Percentiles rank a stretch among this genome's conserved stretches.
Conservation (phyloP, 2,329 filamentous ascomycete species). For the Rutstroemia sp. region DNA sequence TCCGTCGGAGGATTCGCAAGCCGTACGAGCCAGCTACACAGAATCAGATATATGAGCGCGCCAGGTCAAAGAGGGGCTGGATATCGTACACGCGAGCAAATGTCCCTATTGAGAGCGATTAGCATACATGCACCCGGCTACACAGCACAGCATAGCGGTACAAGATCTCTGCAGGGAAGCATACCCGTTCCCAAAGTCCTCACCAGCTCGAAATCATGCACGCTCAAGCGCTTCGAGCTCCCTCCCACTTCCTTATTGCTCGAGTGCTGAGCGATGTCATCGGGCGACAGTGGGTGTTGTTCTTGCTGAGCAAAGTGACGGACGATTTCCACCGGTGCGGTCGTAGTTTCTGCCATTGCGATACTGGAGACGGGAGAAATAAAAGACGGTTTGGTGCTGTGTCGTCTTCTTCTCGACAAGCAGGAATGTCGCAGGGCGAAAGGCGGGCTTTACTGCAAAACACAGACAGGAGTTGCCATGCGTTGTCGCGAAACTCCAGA, state of each 20-base stretch:
- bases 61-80: not conserved
- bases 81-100: slow-evolving; percentile 60
- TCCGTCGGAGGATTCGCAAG: slow-evolving; percentile 44
- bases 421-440: no score
- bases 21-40: slow-evolving; percentile 55
- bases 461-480: slow-evolving; percentile 5
- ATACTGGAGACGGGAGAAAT: not conserved
- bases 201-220: slow-evolving; percentile 62
- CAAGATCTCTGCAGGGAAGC: slow-evolving; percentile 16
- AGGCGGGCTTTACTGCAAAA: slow-evolving; percentile 3
- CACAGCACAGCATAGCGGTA: slow-evolving; percentile 1
- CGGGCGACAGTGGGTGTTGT: slow-evolving; percentile 17
- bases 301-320: slow-evolving; percentile 19
- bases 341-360: slow-evolving; percentile 1
- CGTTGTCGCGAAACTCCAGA: slow-evolving; percentile 4
- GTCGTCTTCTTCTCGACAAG: no score
- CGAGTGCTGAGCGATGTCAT: slow-evolving; percentile 21
- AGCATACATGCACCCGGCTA: slow-evolving; percentile 7
- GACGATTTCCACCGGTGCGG: slow-evolving; percentile 21
- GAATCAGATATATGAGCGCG: slow-evolving; percentile 6
- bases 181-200: slow-evolving; percentile 71
- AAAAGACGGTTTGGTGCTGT: no score
- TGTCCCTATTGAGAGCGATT: slow-evolving; percentile 46
- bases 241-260: slow-evolving; percentile 24
- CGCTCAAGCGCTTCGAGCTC: slow-evolving; percentile 29